Base-by-base conservation (phyloP, 2,329 filamentous ascomycete species). In the Periconia sp. region DNA sequence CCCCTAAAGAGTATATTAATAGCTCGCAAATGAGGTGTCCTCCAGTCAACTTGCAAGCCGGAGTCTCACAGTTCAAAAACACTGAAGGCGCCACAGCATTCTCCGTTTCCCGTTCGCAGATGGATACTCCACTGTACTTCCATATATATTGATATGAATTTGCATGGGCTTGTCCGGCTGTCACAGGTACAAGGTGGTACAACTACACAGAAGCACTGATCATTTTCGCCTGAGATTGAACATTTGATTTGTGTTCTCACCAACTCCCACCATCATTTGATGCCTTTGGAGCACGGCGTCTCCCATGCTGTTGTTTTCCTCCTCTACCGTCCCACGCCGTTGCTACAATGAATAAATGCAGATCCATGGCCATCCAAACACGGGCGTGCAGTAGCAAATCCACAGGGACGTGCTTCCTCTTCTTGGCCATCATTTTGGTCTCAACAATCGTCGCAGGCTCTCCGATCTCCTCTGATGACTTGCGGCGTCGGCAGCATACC, bases 171-270 rank as follows among this genome's bases (percentile, higher is more conserved):
- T 37, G 15, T 11, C 11, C 15, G 10, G 13, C 15, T 14, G 41
- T 19, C 41, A 19, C 41, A 19, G 17, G 9, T 13, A 6, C 17
- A 19, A n/a, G 44, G 15, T 37, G 15, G 33, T 37, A 11, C 33
- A 14, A 56, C 9, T 47, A 18, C 33, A 43, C 35, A 6, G 18
- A 46, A 27, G 35, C 48, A 35, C 33, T 52, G 10, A 37, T 54
- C 20, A 11, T 7, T 46, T 40, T 54, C 23, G 44, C 56, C 9
- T 44, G 37, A 19, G 40, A 44, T 35, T 15, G 18, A 3, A 13
- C 10, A n/a, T 37, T 5, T 37, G 33, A 27, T 8, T 27, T 27
- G 23, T 27, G 8, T 27, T 27, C 23, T 27, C 23, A 8, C 23
- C 23, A 27, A 27, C 23, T 27, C 23, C 8, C 23, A 8, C 23